phyloP scores from a whole-genome alignment of 2,329 filamentous ascomycete species.

The Clarireedia paspali region DNA sequence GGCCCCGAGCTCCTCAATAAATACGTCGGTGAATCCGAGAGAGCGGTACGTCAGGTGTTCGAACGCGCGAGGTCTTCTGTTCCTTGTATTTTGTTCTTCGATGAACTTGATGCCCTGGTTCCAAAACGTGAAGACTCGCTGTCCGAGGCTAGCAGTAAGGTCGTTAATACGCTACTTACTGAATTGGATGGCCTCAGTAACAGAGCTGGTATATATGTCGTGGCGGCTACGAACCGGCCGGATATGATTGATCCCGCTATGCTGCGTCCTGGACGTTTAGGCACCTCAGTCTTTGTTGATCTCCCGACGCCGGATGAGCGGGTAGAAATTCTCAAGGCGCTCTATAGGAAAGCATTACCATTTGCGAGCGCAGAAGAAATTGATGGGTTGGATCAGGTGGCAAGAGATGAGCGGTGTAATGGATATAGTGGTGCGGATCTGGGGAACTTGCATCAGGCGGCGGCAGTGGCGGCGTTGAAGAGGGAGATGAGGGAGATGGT shows the following conservation, averaged over 20 bases:
- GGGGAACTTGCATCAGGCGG: constrained; percentile 39
- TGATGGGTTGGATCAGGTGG: constrained; percentile 54
- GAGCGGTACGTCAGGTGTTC: constrained; percentile 87
- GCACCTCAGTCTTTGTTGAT: constrained; percentile 83
- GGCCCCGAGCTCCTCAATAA: constrained; percentile 95
- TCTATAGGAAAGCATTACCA: constrained; percentile 46
- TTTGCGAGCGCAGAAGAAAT: constrained; percentile 44
- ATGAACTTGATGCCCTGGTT: constrained; percentile 90
- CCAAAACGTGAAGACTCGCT: constrained; percentile 72
- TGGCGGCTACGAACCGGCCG: constrained; percentile 89
- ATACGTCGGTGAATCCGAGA: constrained; percentile 93
- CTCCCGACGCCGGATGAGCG: constrained; percentile 72
- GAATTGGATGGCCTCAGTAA: constrained; percentile 82
- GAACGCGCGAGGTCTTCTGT: constrained; percentile 76
- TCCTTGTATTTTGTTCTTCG: constrained; percentile 95
- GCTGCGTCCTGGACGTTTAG: constrained; percentile 82
- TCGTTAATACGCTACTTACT: constrained; percentile 91
- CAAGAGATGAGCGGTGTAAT: constrained; percentile 57
- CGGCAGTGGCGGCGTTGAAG: constrained; percentile 29
- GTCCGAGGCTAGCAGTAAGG: constrained; percentile 75
- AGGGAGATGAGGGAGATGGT: constrained; percentile 20
- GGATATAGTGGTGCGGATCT: constrained; percentile 70
- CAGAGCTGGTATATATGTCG: constrained; percentile 82
- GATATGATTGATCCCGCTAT: constrained; percentile 97
- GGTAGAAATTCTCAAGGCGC: constrained; percentile 74